Evolutionary conservation across 148 eudicot genomes (phyloP).

Genomic region (Nyssa sinensis): DNA sequence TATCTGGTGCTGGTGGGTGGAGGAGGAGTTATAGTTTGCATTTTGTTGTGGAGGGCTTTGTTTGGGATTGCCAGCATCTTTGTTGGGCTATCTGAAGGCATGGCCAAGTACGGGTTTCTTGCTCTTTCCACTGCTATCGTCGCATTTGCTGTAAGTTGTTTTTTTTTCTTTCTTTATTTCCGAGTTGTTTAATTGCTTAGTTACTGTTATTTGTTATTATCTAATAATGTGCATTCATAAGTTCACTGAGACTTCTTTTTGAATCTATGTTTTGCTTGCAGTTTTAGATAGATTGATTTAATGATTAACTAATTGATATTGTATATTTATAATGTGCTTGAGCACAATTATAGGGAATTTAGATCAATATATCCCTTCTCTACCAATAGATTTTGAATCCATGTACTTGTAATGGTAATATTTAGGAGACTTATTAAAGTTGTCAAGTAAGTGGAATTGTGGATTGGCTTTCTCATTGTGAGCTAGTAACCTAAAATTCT

Average conservation of each 20-base stretch:
- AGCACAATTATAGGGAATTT: neutral
- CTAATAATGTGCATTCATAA: neutral
- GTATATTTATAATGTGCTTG: neutral
- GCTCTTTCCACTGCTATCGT: constrained; percentile 92
- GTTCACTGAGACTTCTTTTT: neutral
- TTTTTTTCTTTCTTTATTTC: constrained; percentile 14
- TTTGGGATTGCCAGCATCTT: constrained; percentile 84
- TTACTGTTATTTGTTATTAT: no score
- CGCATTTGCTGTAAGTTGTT: constrained; percentile 84
- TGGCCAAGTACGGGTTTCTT: constrained; percentile 96
- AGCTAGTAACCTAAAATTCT: neutral
- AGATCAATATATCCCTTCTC: neutral
- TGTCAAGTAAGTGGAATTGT: no score
- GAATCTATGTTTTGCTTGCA: no score
- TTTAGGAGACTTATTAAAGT: neutral
- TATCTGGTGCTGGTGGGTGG: constrained; percentile 62
- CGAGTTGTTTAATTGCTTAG: neutral
- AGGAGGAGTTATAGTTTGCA: constrained; percentile 67
- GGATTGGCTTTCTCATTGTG: neutral
- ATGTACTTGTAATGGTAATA: no score
- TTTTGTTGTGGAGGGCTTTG: constrained; percentile 82
- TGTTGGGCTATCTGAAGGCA: constrained; percentile 89
- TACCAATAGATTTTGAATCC: no score
- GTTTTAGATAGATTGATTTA: no score
- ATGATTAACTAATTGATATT: no score